Conservation (phyloP, 805 yeast genomes). For the Cyberlindnera americana region DNA sequence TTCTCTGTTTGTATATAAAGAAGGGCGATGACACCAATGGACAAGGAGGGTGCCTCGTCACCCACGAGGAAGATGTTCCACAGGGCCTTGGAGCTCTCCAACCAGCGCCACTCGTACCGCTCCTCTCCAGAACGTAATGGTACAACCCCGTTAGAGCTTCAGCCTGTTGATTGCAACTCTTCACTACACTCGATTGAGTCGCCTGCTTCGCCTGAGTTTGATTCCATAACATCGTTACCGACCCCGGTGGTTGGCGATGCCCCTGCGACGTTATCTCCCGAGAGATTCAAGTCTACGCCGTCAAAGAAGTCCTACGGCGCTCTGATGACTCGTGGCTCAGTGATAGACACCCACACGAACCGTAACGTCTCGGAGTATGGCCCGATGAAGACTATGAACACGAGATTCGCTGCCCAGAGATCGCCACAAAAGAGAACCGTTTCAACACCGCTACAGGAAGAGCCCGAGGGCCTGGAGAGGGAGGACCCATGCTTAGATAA, state of each 20-base stretch:
- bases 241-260: constrained; percentile 37
- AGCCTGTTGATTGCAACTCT: background rate
- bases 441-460: constrained; percentile 15
- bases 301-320: constrained; percentile 20
- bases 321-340: constrained; percentile 15
- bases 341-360: constrained; percentile 2
- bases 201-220: constrained; percentile 30
- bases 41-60: too few species aligned
- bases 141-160: background rate
- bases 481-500: constrained; percentile 4
- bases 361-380: constrained; percentile 39
- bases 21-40: too few species aligned
- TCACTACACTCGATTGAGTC: constrained; percentile 5
- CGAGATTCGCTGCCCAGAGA: too few species aligned
- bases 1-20: too few species aligned
- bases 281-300: too few species aligned
- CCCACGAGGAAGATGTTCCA: constrained; percentile 11
- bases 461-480: constrained; percentile 11
- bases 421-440: constrained; percentile 22
- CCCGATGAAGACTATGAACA: constrained; percentile 22
- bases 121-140: background rate
- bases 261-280: constrained; percentile 4
- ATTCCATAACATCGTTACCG: constrained; percentile 41
- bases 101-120: constrained; percentile 1
- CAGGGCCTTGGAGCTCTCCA: constrained; percentile 6